A percentile compares a stretch with the other conserved stretches of the same genome.
Conservation (phyloP, 2,329 filamentous ascomycete species). For the Escovopsis weberi region DNA sequence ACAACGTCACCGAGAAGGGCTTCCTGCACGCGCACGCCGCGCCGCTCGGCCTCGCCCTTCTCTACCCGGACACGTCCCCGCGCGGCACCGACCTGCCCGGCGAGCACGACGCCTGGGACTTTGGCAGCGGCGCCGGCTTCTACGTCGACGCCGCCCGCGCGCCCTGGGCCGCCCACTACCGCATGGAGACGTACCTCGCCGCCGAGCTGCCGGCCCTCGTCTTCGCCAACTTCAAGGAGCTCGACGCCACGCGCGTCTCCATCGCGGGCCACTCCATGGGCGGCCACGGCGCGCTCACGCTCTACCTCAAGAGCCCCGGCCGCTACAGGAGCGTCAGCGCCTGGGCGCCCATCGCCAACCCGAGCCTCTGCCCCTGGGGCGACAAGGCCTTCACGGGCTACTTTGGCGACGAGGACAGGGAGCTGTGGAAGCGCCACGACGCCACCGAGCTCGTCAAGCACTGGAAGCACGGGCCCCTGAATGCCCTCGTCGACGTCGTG, state of each 20-base stretch:
- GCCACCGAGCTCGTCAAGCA: conserved; percentile 75
- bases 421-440: conserved; percentile 79
- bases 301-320: conserved; percentile 84
- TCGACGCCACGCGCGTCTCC: conserved; percentile 58
- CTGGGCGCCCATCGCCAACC: conserved; percentile 84
- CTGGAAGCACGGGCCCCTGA: conserved; percentile 57
- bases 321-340: conserved; percentile 81
- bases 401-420: conserved; percentile 54
- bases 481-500: conserved; percentile 77
- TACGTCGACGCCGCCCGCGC: conserved; percentile 74
- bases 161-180: conserved; percentile 67
- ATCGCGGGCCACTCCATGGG: conserved; percentile 97
- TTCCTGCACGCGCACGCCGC: conserved; percentile 82
- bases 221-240: conserved; percentile 52
- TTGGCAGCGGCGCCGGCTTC: conserved; percentile 84
- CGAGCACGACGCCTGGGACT: conserved; percentile 83
- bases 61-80: conserved; percentile 92
- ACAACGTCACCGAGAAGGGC: conserved; percentile 69
- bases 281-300: conserved; percentile 82
- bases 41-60: conserved; percentile 71
- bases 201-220: conserved; percentile 69
- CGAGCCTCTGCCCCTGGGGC: conserved; percentile 76
- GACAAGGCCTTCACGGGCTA: conserved; percentile 91
- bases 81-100: conserved; percentile 67
- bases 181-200: conserved; percentile 91